Base-by-base conservation (phyloP, 1,139 yeast genomes). In the Saccharomycopsis hybrid region DNA sequence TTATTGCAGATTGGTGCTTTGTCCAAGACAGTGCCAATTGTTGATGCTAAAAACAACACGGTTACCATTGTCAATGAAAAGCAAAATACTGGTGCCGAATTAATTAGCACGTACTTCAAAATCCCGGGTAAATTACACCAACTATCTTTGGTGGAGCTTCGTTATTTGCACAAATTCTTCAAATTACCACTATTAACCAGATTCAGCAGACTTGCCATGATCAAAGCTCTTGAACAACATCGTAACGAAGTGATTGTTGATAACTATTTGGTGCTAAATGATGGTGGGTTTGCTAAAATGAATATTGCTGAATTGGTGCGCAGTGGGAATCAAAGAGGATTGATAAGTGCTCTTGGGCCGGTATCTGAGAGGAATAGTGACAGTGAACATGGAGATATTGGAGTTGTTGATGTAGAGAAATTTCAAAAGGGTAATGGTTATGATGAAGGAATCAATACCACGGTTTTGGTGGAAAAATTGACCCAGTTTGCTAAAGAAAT, bases 301-400 rank as follows among this genome's bases (percentile, higher is more conserved):
- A 55, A 63, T 4, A 51, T 60, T 5, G 66, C 63, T 48, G 78
- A 74, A 55, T 59, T 73, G 28, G 46, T 71, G 0, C 41, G 58
- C 30, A 73, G 76, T 3, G 70, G 73, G 48, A 61, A 71, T 44
- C 76, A 73, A 56, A 60, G 78, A 33, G 70, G 70, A 45, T 59
- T 73, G 48, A 61, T 72, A 2, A 47, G 28, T 30, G n/a, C n/a
- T n/a, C n/a, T n/a, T n/a, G n/a, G n/a, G n/a, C n/a, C n/a, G n/a
- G n/a, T n/a, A n/a, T n/a, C n/a, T n/a, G n/a, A n/a, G n/a, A n/a
- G n/a, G n/a, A 36, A 28, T 9, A 43, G 41, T 9, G 40, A 5
- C 5, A 37, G 11, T n/a, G 40, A 37, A 18, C 33, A 31, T 9
- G 37, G 31, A 11, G 9, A 4, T 5, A 11, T 30, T 18, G 18